Evolutionary conservation across 371 early-diverging fungal genomes (phyloP).

Genomic region (Nematocida sp.): DNA sequence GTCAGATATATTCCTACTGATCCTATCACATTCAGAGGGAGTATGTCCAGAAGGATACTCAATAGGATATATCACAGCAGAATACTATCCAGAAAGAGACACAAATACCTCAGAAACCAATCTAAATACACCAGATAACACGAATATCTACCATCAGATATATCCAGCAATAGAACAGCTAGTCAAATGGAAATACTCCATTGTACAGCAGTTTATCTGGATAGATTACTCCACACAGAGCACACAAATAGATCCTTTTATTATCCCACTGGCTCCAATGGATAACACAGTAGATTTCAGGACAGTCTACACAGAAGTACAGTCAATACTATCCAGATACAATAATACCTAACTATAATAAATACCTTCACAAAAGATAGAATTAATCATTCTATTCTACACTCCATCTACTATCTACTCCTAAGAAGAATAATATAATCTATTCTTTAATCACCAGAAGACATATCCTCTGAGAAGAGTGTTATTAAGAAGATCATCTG

Average conservation of each 20-base stretch:
- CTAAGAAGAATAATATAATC: too few relatives aligned
- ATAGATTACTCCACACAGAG: constrained; percentile 7
- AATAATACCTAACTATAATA: too few relatives aligned
- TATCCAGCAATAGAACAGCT: constrained; percentile 3
- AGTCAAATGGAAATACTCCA: constrained; percentile 23
- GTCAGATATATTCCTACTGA: constrained; percentile 63
- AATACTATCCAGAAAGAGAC: constrained; percentile 46
- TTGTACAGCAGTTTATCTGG: constrained; percentile 35
- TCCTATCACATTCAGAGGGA: constrained; percentile 57
- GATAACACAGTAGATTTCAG: constrained; percentile 48
- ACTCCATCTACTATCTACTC: too few relatives aligned
- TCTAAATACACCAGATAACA: background rate
- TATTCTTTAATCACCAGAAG: too few relatives aligned
- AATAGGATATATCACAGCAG: constrained; percentile 62
- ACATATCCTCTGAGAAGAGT: too few relatives aligned
- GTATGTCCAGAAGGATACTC: constrained; percentile 62
- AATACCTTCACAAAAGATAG: too few relatives aligned
- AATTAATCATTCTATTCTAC: too few relatives aligned
- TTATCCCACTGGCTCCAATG: constrained; percentile 36
- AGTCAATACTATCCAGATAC: background rate
- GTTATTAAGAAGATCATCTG: constrained; percentile 8
- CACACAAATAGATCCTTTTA: background rate
- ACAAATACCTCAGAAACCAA: background rate
- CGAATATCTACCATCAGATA: background rate
- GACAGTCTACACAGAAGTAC: constrained; percentile 27